These are phyloP conservation scores for Saturnispora dispora DNA, from an alignment of 805 yeast species.

Conservation along the genomic window DNA sequence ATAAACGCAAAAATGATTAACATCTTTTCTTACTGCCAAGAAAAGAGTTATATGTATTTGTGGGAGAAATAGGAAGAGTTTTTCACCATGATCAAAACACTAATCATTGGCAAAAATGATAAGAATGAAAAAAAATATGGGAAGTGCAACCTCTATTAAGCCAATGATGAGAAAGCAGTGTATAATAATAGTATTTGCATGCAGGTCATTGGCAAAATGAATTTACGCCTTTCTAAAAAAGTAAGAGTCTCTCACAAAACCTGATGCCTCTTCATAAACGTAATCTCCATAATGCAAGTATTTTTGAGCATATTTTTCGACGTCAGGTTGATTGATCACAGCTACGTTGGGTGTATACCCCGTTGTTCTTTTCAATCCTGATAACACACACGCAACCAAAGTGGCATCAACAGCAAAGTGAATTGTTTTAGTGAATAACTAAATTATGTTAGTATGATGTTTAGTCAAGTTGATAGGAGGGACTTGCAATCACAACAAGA, in stretches of 20 bases:
- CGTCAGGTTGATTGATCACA: constrained; percentile 35
- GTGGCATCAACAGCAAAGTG: constrained; percentile 54
- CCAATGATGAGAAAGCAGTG: background rate
- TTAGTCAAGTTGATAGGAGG: background rate
- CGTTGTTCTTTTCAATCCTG: constrained; percentile 65
- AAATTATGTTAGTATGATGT: background rate
- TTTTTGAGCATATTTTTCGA: constrained; percentile 45
- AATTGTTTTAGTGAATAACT: constrained; percentile 31
- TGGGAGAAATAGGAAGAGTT: background rate
- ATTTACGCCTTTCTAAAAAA: constrained; percentile 37
- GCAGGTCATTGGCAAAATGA: background rate
- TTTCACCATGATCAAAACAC: background rate
- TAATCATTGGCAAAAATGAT: too few relatives aligned
- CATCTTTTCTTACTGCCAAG: background rate
- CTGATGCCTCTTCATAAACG: constrained; percentile 62
- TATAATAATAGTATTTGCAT: background rate
- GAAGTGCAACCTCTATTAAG: background rate
- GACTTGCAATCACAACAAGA: background rate
- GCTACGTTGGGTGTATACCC: constrained; percentile 56
- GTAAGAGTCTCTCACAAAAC: constrained; percentile 58
- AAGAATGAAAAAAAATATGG: background rate
- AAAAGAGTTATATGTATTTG: background rate
- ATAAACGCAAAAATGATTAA: background rate
- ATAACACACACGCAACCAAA: constrained; percentile 55
- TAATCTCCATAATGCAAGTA: constrained; percentile 85